phyloP scores from a whole-genome alignment of 225 moss, liverwort and hornwort genomes.

The Takakia lepidozioides region DNA sequence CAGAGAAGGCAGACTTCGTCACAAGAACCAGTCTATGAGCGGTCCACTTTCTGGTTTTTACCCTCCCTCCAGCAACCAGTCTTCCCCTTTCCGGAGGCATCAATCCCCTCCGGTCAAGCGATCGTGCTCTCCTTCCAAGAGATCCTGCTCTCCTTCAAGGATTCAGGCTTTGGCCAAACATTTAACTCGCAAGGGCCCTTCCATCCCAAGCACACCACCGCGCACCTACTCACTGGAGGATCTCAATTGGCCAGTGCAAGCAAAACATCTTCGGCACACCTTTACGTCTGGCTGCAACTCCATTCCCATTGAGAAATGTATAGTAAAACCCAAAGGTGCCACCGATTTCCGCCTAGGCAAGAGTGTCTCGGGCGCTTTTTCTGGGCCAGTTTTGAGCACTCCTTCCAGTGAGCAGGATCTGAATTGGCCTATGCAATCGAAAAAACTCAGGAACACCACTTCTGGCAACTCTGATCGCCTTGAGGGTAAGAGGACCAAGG shows the following conservation, averaged over 20 bases:
- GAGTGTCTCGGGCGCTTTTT: too few species aligned
- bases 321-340: neutral
- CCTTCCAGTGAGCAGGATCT: conserved; percentile 26
- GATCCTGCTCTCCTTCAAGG: conserved; percentile 38
- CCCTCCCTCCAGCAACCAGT: conserved; percentile 4
- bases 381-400: neutral
- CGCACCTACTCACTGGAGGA: conserved; percentile 15
- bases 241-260: conserved; percentile 29
- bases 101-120: conserved; percentile 16
- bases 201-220: conserved; percentile 2
- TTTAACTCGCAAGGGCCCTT: conserved; percentile 17
- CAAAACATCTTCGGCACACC: conserved; percentile 21
- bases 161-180: conserved; percentile 43
- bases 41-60: conserved; percentile 32
- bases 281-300: conserved; percentile 14
- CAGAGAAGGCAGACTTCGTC: conserved; percentile 24
- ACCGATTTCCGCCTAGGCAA: too few species aligned
- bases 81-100: conserved; percentile 21
- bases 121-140: conserved; percentile 41
- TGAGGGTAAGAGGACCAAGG: conserved; percentile 7
- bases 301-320: conserved; percentile 13
- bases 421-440: conserved; percentile 26
- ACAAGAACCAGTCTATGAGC: conserved; percentile 37
- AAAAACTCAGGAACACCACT: conserved; percentile 21
- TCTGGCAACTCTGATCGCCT: conserved; percentile 13